These are phyloP conservation scores for Linnemannia exigua DNA, from an alignment of 192 early-diverging fungal species.

Conservation along the genomic window DNA sequence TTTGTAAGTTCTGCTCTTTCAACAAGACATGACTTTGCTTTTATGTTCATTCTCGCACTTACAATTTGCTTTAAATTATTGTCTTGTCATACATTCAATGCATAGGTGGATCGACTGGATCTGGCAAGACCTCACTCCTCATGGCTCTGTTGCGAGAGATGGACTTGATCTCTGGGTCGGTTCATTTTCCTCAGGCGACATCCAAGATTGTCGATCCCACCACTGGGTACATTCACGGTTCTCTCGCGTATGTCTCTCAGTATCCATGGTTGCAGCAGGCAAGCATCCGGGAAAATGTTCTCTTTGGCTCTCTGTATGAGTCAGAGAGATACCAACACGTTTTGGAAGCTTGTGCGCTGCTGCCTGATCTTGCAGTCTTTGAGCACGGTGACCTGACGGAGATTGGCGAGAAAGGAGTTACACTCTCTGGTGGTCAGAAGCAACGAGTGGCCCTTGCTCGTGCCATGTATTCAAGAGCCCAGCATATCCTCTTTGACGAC, in stretches of 20 bases:
- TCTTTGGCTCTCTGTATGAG: conserved; percentile 72
- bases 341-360: conserved; percentile 71
- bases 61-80: background rate
- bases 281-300: conserved; percentile 81
- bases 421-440: conserved; percentile 93
- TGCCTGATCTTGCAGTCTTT: conserved; percentile 69
- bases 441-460: conserved; percentile 89
- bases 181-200: conserved; percentile 49
- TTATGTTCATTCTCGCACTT: background rate
- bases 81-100: background rate
- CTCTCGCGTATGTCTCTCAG: conserved; percentile 85
- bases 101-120: conserved; percentile 82
- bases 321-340: conserved; percentile 67
- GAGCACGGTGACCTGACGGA: conserved; percentile 70
- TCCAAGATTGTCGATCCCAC: conserved; percentile 28
- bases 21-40: background rate
- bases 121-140: conserved; percentile 89
- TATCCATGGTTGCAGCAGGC: conserved; percentile 75
- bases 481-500: conserved; percentile 86
- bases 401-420: conserved; percentile 89
- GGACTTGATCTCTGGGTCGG: conserved; percentile 54
- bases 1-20: conserved; percentile 51
- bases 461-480: conserved; percentile 83
- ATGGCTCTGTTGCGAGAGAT: conserved; percentile 82
- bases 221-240: conserved; percentile 54